Evolutionary conservation across 225 moss, liverwort and hornwort species (phyloP), one percentile per base, ranked within the genome.

Genomic region (Pseudisothecium myosuroides): DNA sequence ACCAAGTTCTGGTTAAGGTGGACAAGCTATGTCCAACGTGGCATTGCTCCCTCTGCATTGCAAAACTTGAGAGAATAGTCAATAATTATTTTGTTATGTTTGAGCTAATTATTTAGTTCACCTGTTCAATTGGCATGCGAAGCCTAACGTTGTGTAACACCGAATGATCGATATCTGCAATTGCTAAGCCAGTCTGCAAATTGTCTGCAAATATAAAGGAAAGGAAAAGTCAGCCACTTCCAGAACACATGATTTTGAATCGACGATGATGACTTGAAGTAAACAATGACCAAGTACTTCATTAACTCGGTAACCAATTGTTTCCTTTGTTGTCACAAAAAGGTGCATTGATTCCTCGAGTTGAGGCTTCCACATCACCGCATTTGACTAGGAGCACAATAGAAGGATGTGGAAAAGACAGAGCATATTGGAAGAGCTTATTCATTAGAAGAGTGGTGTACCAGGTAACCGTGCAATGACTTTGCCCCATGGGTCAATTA

Each of bases 401-500:
- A 55, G 7, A 45, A 41, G 65, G 56, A 65, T 36, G 75, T 55
- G 36, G 61, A 81, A 76, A 56, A 81, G 73, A 72, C 43, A 85
- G 27, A 72, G 56, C 56, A 59, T 29, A 64, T 23, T 47, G 18
- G 34, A 68, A 83, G 43, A 86, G 43, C 41, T 29, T 52, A 76
- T 69, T 37, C 59, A 31, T 45, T 34, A 80, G 58, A 77, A 87
- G 7, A 76, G 71, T 49, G 28, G 76, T 78, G 36, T 89, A 97
- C 97, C 98, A 89, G 94, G 88, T 88, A 96, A 93, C 68, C 98
- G 96, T 65, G 95, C 97, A 80, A 99, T 91, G 64, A 99, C 93
- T 87, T 92, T 93, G 92, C 98, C 98, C 98, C 98, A 99, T 8
- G 98, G 98, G 78, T 99, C 98, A 81, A 99, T 88, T 82, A 99